These are phyloP conservation scores for Colletotrichum truncatum DNA, from an alignment of 2,329 filamentous ascomycete species.

Conservation along the genomic window DNA sequence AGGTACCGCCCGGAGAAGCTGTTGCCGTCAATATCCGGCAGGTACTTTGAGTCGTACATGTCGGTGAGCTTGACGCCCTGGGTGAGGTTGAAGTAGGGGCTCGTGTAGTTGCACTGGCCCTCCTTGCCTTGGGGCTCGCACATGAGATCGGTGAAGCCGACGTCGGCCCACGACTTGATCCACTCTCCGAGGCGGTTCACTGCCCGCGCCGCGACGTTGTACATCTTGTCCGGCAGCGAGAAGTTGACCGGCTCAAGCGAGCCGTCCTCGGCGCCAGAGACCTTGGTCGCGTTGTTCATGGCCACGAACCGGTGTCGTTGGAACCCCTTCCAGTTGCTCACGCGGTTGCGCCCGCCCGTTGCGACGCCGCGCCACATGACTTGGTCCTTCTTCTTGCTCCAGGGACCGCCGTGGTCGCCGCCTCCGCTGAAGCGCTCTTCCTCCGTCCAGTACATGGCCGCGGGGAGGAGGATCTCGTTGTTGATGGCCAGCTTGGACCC, in stretches of 20 bases:
- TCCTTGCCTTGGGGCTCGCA: slow-evolving; percentile 51
- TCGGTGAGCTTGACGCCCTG: slow-evolving; percentile 53
- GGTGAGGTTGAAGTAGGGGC: slow-evolving; percentile 51
- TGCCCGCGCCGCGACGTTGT: slow-evolving; percentile 56
- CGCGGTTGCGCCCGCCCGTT: slow-evolving; percentile 68
- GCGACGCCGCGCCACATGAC: slow-evolving; percentile 75
- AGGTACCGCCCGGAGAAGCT: slow-evolving; percentile 75
- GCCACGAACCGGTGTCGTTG: slow-evolving; percentile 80
- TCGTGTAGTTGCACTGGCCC: slow-evolving; percentile 57
- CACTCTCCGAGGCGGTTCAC: slow-evolving; percentile 57
- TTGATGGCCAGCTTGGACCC: slow-evolving; percentile 75
- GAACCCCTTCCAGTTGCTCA: slow-evolving; percentile 75
- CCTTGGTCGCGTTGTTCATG: slow-evolving; percentile 74
- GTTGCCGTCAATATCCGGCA: slow-evolving; percentile 82
- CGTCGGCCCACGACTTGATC: slow-evolving; percentile 58
- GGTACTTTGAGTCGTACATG: slow-evolving; percentile 72
- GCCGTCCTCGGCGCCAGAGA: slow-evolving; percentile 57
- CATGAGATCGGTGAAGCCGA: slow-evolving; percentile 64
- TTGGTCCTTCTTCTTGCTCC: slow-evolving; percentile 63
- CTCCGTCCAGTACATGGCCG: slow-evolving; percentile 74
- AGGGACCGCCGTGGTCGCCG: slow-evolving; percentile 60
- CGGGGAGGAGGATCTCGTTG: slow-evolving; percentile 75
- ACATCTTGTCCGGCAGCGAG: slow-evolving; percentile 57
- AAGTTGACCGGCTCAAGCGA: slow-evolving; percentile 59
- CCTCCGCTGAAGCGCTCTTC: slow-evolving; percentile 70